Conservation (phyloP, 257 asterid species). For the Scutellaria minor region DNA sequence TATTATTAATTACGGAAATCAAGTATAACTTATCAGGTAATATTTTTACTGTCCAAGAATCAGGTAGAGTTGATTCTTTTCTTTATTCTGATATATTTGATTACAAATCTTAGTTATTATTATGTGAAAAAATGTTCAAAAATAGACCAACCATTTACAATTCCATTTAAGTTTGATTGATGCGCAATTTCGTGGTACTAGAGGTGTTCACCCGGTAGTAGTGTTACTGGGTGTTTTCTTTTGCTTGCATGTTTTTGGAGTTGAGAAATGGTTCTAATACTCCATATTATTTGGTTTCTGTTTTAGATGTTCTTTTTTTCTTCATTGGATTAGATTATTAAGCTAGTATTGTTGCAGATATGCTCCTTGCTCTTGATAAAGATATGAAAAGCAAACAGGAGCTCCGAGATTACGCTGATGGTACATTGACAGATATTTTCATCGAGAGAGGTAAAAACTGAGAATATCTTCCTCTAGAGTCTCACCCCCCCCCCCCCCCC, state of each 20-base stretch:
- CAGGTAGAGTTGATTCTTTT: too few species aligned
- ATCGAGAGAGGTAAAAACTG: constrained; percentile 84
- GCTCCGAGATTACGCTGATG: constrained; percentile 98
- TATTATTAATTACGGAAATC: too few species aligned
- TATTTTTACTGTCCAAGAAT: too few species aligned
- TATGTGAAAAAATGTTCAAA: too few species aligned
- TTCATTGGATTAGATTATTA: constrained; percentile 21
- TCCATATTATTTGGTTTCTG: constrained; percentile 13
- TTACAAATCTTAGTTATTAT: too few species aligned
- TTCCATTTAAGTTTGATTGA: too few species aligned
- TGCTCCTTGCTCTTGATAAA: constrained; percentile 98
- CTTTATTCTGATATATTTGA: too few species aligned
- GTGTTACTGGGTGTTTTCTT: too few species aligned
- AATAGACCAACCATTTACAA: too few species aligned
- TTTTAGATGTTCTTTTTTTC: constrained; percentile 6
- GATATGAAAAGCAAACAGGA: constrained; percentile 96
- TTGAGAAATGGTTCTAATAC: constrained; percentile 1
- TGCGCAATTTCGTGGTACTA: too few species aligned
- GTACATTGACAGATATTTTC: constrained; percentile 91
- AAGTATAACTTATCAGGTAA: too few species aligned
- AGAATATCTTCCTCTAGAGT: not conserved
- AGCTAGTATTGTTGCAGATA: constrained; percentile 58
- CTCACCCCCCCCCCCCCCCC: not conserved
- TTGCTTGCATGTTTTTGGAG: constrained; percentile 27
- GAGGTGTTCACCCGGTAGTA: too few species aligned